Base-by-base conservation (phyloP, 257 asterid genomes). In the Solanum lignicaule region DNA sequence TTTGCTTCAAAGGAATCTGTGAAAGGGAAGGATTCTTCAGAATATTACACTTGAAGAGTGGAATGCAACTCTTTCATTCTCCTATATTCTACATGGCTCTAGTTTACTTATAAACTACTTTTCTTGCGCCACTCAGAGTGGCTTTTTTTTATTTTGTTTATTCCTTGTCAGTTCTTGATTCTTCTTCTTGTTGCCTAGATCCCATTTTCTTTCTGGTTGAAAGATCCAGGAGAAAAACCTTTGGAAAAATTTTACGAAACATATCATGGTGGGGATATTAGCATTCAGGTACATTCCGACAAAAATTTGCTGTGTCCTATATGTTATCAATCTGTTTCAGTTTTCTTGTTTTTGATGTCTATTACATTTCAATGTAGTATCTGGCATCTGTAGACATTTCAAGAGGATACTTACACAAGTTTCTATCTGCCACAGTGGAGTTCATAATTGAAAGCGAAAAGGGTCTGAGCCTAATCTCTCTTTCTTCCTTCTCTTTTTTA, bases 351-450 rank as follows among this genome's bases (percentile, higher is more conserved):
- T 92, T 91, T 88, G 89, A 86, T 90, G 73, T 88, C 84, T 90
- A 84, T 87, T 90, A 60, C 87, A 78, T 90, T 89, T 90, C 86
- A 39, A 91, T 88, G 81, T 88, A 95, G 98, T 95, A 95, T 92
- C 93, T 94, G 91, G 92, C 89, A 87, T 92, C 95, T 75, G 95
- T 93, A 85, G 98, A 94, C 87, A 87, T 94, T 48, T 91, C 91
- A 65, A 94, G 98, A 91, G 98, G 98, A 89, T 94, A 94, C 91
- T 92, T 95, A 29, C 95, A 95, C 88, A 95, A 95, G 88, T 93
- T 97, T 86, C 86, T 95, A 87, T 91, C 98, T 60, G 90, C 94
- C 75, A 90, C 95, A 27, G 5, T 93, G 90, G 98, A 95, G 91
- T 93, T 94, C 91, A 94, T 95, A 88, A 89, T 94, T 79, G 94